Evolutionary conservation across 2,329 filamentous ascomycete genomes (phyloP).

Genomic region (Neofusicoccum parvum): DNA sequence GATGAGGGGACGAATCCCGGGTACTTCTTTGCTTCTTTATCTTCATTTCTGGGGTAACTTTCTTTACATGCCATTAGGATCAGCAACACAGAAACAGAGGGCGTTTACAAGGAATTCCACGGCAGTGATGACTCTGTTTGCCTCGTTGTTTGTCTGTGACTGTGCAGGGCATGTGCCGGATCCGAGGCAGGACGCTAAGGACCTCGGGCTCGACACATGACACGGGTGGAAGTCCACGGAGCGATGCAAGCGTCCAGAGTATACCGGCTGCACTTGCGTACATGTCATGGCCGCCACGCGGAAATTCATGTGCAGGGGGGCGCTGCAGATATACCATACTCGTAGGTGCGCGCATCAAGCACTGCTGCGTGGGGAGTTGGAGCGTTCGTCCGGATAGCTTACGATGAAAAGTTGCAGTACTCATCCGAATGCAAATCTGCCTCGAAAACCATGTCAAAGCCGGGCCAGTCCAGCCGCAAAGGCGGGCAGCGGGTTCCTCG

Average conservation of each 20-base stretch:
- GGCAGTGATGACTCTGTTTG: not conserved
- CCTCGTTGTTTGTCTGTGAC: not conserved
- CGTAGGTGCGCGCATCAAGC: not conserved
- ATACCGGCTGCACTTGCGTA: too few species aligned
- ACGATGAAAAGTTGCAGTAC: too few species aligned
- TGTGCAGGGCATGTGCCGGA: not conserved
- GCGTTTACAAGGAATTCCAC: not conserved
- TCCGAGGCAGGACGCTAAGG: not conserved
- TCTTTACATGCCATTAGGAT: not conserved
- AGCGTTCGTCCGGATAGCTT: too few species aligned
- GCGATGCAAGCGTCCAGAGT: too few species aligned
- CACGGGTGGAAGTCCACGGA: not conserved
- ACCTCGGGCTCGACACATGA: not conserved
- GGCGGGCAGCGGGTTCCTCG: too few species aligned
- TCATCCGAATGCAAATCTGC: too few species aligned
- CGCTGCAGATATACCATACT: too few species aligned
- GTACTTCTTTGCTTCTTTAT: slow-evolving; percentile 14
- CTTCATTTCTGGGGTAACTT: slow-evolving; percentile 1
- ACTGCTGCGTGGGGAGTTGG: too few species aligned
- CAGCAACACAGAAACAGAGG: not conserved
- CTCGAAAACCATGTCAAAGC: too few species aligned
- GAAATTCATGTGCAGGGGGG: too few species aligned
- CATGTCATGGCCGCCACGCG: too few species aligned
- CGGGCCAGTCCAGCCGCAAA: too few species aligned
- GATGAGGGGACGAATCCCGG: not conserved